Base-by-base conservation (phyloP, 2,329 filamentous ascomycete species). In the Fonsecaea monophora region DNA sequence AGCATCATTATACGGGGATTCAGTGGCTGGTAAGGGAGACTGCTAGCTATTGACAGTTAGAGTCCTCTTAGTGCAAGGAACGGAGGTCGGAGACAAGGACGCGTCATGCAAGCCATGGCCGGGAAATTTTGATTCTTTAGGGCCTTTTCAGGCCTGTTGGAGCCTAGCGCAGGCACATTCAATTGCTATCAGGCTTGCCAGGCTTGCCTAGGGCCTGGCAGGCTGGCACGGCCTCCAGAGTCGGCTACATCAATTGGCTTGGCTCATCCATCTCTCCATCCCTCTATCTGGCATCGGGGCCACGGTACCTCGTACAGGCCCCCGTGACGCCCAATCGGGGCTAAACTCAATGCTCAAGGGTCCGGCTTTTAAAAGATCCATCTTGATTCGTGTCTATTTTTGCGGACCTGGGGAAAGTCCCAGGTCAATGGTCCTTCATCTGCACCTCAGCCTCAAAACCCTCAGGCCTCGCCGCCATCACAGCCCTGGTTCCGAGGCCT, bases 41-140 rank as follows among this genome's bases (percentile, higher is more conserved):
- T 18, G 9, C 60, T 37, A 62, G 37, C 60, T 53, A 13, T 3
- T 13, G 7, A 12, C 32, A 18, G 61, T 32, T 45, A 48, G 64
- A 40, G 30, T 30, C 3, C 4, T n/a, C 32, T 55, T 59, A 65
- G 55, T 48, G 34, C 12, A 37, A 66, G 59, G 57, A 34, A 48
- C 63, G 63, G 60, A 63, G 55, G 67, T 68, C 67, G 63, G 67
- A 66, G 67, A 34, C 37, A 62, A 38, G 40, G 65, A 67, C 65
- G 60, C 67, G 66, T 65, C 66, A 65, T 60, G 57, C 62, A 45
- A 57, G 60, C 55, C 59, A 61, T 50, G 34, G 12, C 13, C 53
- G 62, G 25, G 62, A 58, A 59, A 45, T 50, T 53, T 61, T 30
- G 34, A 45, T 9, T 59, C 15, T 25, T 21, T 57, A 60, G 50